A percentile compares a stretch with the other conserved stretches of the same genome.
Conservation (phyloP, 106 monocot genomes). For the Xerophyta viscosa region DNA sequence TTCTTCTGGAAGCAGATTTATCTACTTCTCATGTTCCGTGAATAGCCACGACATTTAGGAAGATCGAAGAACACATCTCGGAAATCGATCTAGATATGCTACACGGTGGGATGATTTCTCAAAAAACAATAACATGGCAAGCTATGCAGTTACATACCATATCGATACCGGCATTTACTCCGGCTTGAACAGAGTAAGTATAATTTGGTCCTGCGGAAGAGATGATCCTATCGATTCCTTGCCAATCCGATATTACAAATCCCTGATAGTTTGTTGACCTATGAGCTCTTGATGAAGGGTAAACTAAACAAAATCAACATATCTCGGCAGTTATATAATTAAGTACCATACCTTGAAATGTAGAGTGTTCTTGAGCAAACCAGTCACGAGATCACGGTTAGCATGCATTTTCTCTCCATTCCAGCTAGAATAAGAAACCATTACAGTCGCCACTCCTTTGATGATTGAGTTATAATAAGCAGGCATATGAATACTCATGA, state of each 20-base stretch:
- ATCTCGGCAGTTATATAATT: no score
- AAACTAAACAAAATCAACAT: no score
- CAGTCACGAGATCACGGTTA: slow-evolving; percentile 53
- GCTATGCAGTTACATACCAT: slow-evolving; percentile 42
- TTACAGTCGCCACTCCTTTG: slow-evolving; percentile 69
- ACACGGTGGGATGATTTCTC: no score
- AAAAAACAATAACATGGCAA: no score
- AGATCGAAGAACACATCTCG: no score
- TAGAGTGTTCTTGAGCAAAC: slow-evolving; percentile 63
- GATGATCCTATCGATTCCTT: slow-evolving; percentile 81
- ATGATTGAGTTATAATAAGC: slow-evolving; percentile 44
- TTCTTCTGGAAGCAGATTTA: no score
- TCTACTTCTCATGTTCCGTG: no score
- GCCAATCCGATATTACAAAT: slow-evolving; percentile 83
- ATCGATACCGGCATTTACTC: slow-evolving; percentile 67
- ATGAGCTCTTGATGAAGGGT: no score
- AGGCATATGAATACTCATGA: slow-evolving; percentile 76
- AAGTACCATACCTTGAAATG: slow-evolving; percentile 72
- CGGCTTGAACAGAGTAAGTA: slow-evolving; percentile 62
- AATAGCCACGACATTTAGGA: no score
- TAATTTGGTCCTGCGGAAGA: slow-evolving; percentile 56
- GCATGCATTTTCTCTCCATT: slow-evolving; percentile 88
- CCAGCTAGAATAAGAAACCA: slow-evolving; percentile 86
- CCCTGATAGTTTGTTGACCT: slow-evolving; percentile 67
- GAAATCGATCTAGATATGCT: no score